phyloP scores from a whole-genome alignment of 2,329 filamentous ascomycete species.

The Stachybotrys chartarum region DNA sequence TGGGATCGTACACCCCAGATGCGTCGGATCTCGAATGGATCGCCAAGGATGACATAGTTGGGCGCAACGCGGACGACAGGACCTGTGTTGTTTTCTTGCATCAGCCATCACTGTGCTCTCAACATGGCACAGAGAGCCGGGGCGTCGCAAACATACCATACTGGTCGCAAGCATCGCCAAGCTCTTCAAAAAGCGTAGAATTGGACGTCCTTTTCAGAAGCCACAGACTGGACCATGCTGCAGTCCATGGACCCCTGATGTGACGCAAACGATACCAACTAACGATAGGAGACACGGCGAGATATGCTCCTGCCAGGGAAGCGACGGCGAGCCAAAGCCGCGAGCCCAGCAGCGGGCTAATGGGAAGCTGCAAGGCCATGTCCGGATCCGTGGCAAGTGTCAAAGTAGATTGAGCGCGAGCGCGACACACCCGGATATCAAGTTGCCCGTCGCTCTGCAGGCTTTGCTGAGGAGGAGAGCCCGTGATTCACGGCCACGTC shows the following conservation, averaged over 20 bases:
- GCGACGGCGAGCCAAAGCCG: not conserved
- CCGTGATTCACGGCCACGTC: not conserved
- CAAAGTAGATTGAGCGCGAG: not conserved
- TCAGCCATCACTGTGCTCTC: not conserved
- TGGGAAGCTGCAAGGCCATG: not conserved
- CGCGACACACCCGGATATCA: not conserved
- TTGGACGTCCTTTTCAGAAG: not conserved
- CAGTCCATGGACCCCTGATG: not conserved
- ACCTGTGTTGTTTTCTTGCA: not conserved
- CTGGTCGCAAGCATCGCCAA: not conserved
- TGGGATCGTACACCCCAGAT: slow-evolving; percentile 28
- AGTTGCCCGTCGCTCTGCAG: not conserved
- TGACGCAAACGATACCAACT: not conserved
- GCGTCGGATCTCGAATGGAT: slow-evolving; percentile 33
- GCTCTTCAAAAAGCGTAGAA: not conserved
- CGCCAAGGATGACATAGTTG: slow-evolving; percentile 37
- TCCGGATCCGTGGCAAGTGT: not conserved
- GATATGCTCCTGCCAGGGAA: not conserved
- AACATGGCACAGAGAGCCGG: not conserved
- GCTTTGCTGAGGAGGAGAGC: not conserved
- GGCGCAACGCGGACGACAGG: slow-evolving; percentile 27
- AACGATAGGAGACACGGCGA: not conserved
- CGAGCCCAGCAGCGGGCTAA: not conserved
- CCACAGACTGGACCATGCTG: not conserved
- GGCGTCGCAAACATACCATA: not conserved